Evolutionary conservation across 2,329 filamentous ascomycete species (phyloP), one percentile per base, ranked within the genome.

Genomic region (Cytospora schulzeri): DNA sequence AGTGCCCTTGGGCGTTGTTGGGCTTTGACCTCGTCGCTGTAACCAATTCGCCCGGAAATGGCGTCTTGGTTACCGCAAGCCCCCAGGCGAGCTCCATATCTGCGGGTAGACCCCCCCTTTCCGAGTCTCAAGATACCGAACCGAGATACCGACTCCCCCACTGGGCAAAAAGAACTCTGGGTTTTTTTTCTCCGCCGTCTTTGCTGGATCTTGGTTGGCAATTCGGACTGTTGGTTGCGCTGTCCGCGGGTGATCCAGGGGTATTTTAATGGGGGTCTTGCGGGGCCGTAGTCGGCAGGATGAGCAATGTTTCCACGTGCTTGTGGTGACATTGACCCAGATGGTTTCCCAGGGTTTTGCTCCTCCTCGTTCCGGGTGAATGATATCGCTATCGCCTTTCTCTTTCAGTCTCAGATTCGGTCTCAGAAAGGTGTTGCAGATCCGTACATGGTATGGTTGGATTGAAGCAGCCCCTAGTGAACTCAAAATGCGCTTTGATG

Each of bases 21-120:
- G 53, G 35, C 53, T 55, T 60, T 51, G 61, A 54, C 48, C n/a
- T 59, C 24, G 65, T 35, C 31, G 59, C 26, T 31, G 65, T 45
- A 33, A 62, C 51, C 45, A 62, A 52, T n/a, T 62, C 62, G 38
- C 55, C 65, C 59, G 65, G 65, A 65, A 62, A 65, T 56, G 65
- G 65, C 58, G 52, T 56, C 55, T 57, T 55, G 55, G 62, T 67
- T 50, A 62, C 65, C 26, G 65, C 65, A 29, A 65, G 56, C n/a
- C 62, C 62, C 62, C 65, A 67, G 51, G 65, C 65, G 41, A 62
- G 64, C 41, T 65, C 65, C 58, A 65, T 67, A n/a, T 56, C 33
- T 61, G n/a, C 24, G 11, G 24, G 8, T 48, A 48, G 45, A 22
- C n/a, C 45, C 45, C n/a, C n/a, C 41, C 9, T 45, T 24, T 48